Evolutionary conservation across 345 rosid species (phyloP).

Genomic region (rapeseed (Brassica napus)): DNA sequence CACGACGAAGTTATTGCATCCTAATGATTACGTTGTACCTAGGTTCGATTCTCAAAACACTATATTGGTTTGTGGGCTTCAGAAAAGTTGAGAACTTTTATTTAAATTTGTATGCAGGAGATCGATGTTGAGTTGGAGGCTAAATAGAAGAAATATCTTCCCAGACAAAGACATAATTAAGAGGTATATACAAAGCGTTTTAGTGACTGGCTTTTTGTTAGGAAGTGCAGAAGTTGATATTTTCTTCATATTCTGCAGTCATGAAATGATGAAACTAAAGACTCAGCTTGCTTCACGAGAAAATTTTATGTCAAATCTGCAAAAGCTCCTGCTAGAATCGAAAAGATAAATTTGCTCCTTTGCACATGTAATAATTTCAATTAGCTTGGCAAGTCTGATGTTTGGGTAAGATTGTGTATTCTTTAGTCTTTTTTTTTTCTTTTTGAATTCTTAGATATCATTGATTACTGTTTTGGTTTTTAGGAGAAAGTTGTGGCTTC

Average conservation of each 20-base stretch:
- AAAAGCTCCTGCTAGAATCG: background rate
- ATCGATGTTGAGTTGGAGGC: background rate
- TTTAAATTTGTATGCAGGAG: background rate
- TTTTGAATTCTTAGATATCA: constrained; percentile 1
- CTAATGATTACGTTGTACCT: background rate
- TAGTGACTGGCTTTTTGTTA: background rate
- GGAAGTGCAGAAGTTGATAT: background rate
- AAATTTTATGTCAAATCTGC: background rate
- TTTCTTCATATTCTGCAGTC: background rate
- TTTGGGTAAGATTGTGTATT: constrained; percentile 67
- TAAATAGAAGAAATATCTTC: background rate
- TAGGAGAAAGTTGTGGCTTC: constrained; percentile 85
- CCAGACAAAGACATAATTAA: background rate
- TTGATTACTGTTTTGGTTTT: constrained; percentile 34
- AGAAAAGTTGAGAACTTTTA: background rate
- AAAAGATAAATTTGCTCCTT: background rate
- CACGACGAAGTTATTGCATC: background rate
- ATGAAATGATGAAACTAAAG: background rate
- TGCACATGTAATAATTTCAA: background rate
- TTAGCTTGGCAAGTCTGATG: constrained; percentile 48
- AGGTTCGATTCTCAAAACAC: background rate
- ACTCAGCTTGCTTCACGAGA: background rate
- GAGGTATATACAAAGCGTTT: background rate
- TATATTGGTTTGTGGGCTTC: background rate
- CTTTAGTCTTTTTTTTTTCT: constrained; percentile 13